Conservation (phyloP, 768 basidiomycete species). For the Suillus lakei region DNA sequence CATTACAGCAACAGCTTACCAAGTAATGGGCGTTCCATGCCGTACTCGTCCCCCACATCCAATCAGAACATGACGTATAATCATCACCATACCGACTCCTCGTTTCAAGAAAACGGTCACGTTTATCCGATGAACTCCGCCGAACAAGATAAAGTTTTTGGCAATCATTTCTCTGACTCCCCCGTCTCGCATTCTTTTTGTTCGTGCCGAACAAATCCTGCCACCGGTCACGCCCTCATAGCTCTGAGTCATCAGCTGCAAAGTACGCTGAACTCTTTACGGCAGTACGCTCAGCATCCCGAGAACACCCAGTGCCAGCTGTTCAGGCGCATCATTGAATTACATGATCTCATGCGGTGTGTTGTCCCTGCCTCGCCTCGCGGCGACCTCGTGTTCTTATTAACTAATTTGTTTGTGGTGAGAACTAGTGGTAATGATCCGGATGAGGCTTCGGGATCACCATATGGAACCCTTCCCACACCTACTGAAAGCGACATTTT, state of each 20-base stretch:
- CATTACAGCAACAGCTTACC: constrained; percentile 35
- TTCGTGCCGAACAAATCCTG: constrained; percentile 66
- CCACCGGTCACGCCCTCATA: constrained; percentile 60
- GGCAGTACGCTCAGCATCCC: constrained; percentile 65
- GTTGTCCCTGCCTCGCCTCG: constrained; percentile 40
- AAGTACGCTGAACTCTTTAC: constrained; percentile 55
- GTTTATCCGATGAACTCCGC: constrained; percentile 42
- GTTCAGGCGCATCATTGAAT: constrained; percentile 62
- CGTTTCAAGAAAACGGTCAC: constrained; percentile 39
- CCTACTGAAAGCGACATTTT: constrained; percentile 66
- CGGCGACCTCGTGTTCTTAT: constrained; percentile 38
- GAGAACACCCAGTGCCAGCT: constrained; percentile 57
- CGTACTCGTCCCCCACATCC: constrained; percentile 39
- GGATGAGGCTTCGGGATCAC: constrained; percentile 48
- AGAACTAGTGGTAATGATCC: constrained; percentile 56
- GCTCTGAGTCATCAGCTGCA: constrained; percentile 68
- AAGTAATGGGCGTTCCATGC: constrained; percentile 33
- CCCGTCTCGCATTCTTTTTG: constrained; percentile 51
- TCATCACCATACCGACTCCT: constrained; percentile 38
- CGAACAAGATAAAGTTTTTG: constrained; percentile 39
- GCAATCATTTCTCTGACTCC: constrained; percentile 35
- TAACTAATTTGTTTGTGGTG: constrained; percentile 36
- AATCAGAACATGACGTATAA: constrained; percentile 38
- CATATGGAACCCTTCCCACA: constrained; percentile 60
- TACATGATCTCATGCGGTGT: constrained; percentile 69